These are phyloP conservation scores for Mortierella sp. DNA, from an alignment of 371 early-diverging fungal genomes.

Conservation along the genomic window DNA sequence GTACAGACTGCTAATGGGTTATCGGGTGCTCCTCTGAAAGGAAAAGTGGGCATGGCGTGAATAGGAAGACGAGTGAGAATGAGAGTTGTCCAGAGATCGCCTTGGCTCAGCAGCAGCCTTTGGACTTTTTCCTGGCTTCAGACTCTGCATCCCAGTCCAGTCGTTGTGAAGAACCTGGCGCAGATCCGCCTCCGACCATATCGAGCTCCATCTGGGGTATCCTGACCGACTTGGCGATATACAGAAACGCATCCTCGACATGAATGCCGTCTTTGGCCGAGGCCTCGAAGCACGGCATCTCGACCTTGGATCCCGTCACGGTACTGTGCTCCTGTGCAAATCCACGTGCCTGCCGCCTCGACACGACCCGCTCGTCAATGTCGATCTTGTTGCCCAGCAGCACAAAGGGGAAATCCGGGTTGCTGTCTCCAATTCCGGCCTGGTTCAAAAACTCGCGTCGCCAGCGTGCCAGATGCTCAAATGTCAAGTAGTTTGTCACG, in stretches of 20 bases:
- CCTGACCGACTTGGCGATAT: slow-evolving; percentile 81
- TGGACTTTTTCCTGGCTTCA: slow-evolving; percentile 36
- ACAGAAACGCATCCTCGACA: slow-evolving; percentile 91
- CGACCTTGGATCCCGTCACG: slow-evolving; percentile 42
- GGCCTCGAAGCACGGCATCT: slow-evolving; percentile 89
- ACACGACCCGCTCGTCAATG: slow-evolving; percentile 86
- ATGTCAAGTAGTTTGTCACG: slow-evolving; percentile 85
- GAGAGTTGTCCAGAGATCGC: no score
- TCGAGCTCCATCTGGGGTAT: slow-evolving; percentile 70
- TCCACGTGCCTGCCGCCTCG: slow-evolving; percentile 69
- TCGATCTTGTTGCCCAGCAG: slow-evolving; percentile 98
- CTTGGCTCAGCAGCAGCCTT: slow-evolving; percentile 26
- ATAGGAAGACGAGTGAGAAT: no score
- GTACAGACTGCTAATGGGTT: neutral
- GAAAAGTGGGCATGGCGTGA: no score
- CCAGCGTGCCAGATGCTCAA: slow-evolving; percentile 90
- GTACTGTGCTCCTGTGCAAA: slow-evolving; percentile 64
- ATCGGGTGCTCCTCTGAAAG: neutral
- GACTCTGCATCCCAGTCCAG: slow-evolving; percentile 51
- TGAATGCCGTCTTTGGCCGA: slow-evolving; percentile 94
- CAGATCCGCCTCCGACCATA: slow-evolving; percentile 56
- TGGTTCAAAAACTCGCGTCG: slow-evolving; percentile 93
- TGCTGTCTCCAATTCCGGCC: slow-evolving; percentile 85
- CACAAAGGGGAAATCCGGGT: slow-evolving; percentile 88
- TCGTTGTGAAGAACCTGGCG: slow-evolving; percentile 13